Conservation (phyloP, 176 grass and related monocot genomes). For the Avena insularis region DNA sequence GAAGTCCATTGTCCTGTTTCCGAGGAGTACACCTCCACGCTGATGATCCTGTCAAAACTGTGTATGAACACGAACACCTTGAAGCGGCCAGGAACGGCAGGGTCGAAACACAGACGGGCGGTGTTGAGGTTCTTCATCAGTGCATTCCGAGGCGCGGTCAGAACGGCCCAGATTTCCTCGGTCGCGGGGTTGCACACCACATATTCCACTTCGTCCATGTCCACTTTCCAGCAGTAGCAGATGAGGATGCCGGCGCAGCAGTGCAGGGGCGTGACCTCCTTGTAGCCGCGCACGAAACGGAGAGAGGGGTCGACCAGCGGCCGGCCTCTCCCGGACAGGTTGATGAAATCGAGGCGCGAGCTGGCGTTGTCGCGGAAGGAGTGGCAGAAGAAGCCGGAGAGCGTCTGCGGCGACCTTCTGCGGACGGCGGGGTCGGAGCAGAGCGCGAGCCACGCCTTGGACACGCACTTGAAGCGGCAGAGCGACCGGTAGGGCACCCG, state of each 20-base stretch:
- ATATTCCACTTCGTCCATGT: not conserved
- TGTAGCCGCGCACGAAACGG: not conserved
- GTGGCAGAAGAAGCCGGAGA: slow-evolving; percentile 2
- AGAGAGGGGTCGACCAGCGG: not conserved
- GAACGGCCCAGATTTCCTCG: not conserved
- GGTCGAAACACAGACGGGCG: too few relatives aligned
- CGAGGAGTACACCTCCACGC: not conserved
- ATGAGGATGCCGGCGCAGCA: not conserved
- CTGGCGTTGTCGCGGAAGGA: not conserved
- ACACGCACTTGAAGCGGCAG: not conserved
- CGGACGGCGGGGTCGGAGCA: not conserved
- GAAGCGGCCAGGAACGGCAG: too few relatives aligned
- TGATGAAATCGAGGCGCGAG: not conserved
- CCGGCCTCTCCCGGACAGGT: not conserved
- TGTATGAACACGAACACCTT: too few relatives aligned
- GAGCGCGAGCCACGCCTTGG: not conserved
- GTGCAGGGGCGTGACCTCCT: not conserved
- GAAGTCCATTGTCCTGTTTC: not conserved
- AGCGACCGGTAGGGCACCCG: not conserved
- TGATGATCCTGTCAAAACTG: too few relatives aligned
- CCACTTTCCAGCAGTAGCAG: not conserved
- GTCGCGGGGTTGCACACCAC: not conserved
- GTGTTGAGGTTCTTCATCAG: too few relatives aligned
- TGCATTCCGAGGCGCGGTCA: too few relatives aligned
- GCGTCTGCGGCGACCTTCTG: not conserved